Conservation (phyloP, 192 early-diverging fungal species). For the Jimgerdemannia lactiflua region DNA sequence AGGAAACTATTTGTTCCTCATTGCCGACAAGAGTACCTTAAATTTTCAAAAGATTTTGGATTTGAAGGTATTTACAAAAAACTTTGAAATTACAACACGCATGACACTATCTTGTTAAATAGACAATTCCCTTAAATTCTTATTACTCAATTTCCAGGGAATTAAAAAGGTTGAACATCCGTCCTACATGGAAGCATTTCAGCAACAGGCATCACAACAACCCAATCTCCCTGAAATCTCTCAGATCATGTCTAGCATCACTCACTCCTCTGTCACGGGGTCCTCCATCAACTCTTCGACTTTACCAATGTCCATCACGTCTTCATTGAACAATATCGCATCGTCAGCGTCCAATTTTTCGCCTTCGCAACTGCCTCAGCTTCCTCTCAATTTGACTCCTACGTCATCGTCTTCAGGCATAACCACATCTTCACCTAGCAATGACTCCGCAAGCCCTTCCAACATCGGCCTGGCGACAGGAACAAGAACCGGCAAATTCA, state of each 20-base stretch:
- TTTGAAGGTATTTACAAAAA: constrained; percentile 61
- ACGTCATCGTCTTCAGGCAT: neutral
- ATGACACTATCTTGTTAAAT: neutral
- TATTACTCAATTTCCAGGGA: constrained; percentile 25
- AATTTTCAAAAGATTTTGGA: constrained; percentile 82
- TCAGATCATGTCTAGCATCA: constrained; percentile 29
- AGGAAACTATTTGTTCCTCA: constrained; percentile 87
- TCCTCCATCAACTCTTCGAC: neutral
- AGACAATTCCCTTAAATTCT: neutral
- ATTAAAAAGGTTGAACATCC: constrained; percentile 59
- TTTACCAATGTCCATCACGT: constrained; percentile 15
- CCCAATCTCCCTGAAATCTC: constrained; percentile 43
- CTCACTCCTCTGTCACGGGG: neutral
- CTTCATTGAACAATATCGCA: constrained; percentile 24
- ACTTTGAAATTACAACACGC: neutral
- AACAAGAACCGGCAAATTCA: constrained; percentile 17
- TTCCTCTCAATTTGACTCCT: constrained; percentile 2
- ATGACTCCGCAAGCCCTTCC: no score
- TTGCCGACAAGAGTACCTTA: constrained; percentile 61
- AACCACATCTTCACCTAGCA: no score
- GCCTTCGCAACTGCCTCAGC: constrained; percentile 5
- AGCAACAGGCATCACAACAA: constrained; percentile 34
- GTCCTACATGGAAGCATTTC: constrained; percentile 49
- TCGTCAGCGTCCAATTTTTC: constrained; percentile 11
- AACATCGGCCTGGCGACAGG: neutral